Conservation (phyloP, 2,329 filamentous ascomycete species). For the Dothidotthia symphoricarpi region DNA sequence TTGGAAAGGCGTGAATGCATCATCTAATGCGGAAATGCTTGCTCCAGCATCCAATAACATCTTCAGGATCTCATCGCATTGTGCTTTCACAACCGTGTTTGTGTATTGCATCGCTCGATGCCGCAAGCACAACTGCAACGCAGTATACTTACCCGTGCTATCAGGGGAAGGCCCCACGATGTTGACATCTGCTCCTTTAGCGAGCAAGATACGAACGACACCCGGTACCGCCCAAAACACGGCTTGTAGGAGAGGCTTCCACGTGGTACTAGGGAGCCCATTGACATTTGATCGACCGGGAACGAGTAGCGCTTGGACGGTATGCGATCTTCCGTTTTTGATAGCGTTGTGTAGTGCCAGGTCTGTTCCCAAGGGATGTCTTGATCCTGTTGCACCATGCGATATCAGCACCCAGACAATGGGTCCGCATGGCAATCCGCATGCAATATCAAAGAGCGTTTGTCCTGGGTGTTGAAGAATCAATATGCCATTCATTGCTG, state of each 20-base stretch:
- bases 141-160: slow-evolving; percentile 12
- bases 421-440: slow-evolving; percentile 28
- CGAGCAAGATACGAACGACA: slow-evolving; percentile 30
- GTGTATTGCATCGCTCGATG: slow-evolving; percentile 20
- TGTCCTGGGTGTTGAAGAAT: slow-evolving; percentile 34
- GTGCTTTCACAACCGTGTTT: slow-evolving; percentile 12
- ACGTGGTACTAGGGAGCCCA: slow-evolving; percentile 23
- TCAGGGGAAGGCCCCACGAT: slow-evolving; percentile 12
- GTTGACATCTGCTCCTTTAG: slow-evolving; percentile 30
- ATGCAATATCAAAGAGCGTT: slow-evolving; percentile 35
- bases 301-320: slow-evolving; percentile 28
- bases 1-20: slow-evolving; percentile 17
- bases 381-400: slow-evolving; percentile 31
- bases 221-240: slow-evolving; percentile 34
- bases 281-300: slow-evolving; percentile 26
- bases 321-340: slow-evolving; percentile 32
- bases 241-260: slow-evolving; percentile 34
- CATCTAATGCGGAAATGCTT: slow-evolving; percentile 12
- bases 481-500: slow-evolving; percentile 23
- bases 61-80: slow-evolving; percentile 26
- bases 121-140: slow-evolving; percentile 30
- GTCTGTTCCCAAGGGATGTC: slow-evolving; percentile 34
- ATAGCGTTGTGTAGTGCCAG: slow-evolving; percentile 39
- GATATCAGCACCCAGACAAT: slow-evolving; percentile 28
- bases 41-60: slow-evolving; percentile 34